A percentile compares a stretch with the other conserved stretches of the same genome.
These are phyloP conservation scores for Mycena filopes DNA, from an alignment of 768 basidiomycete species.

Conservation along the genomic window DNA sequence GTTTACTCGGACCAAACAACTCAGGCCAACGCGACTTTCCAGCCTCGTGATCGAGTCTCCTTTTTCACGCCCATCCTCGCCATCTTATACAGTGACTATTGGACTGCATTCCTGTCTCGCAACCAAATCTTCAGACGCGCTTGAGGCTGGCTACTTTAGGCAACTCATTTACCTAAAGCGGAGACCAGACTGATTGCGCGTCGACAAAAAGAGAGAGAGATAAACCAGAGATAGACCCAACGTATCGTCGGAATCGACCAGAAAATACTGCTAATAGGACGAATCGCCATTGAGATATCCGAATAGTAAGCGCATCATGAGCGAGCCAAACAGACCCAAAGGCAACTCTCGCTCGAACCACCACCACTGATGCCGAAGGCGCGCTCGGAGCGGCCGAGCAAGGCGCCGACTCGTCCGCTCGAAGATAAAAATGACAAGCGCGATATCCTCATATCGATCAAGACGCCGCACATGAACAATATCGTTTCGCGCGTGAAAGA, in stretches of 20 bases:
- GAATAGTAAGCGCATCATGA: too few relatives aligned
- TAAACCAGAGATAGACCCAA: too few relatives aligned
- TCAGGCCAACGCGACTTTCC: not conserved
- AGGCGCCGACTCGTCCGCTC: not conserved
- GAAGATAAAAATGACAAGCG: not conserved
- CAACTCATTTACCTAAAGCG: too few relatives aligned
- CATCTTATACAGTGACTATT: too few relatives aligned
- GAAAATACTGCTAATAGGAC: too few relatives aligned
- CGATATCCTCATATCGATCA: constrained; percentile 34
- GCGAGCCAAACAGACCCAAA: not conserved
- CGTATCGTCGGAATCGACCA: too few relatives aligned
- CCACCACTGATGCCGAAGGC: not conserved
- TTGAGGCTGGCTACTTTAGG: too few relatives aligned
- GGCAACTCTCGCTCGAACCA: not conserved
- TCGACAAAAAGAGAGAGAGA: too few relatives aligned
- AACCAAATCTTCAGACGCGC: not conserved
- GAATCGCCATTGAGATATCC: too few relatives aligned
- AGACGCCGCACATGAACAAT: constrained; percentile 28
- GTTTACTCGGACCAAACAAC: not conserved
- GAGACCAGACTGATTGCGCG: too few relatives aligned
- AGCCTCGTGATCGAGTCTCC: not conserved
- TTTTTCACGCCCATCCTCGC: not conserved
- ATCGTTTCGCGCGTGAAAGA: constrained; percentile 31
- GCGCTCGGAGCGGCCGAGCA: not conserved
- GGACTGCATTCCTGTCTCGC: not conserved